Evolutionary conservation across 495 filamentous ascomycete genomes (phyloP).

Genomic region (Trypethelium eluteriae): DNA sequence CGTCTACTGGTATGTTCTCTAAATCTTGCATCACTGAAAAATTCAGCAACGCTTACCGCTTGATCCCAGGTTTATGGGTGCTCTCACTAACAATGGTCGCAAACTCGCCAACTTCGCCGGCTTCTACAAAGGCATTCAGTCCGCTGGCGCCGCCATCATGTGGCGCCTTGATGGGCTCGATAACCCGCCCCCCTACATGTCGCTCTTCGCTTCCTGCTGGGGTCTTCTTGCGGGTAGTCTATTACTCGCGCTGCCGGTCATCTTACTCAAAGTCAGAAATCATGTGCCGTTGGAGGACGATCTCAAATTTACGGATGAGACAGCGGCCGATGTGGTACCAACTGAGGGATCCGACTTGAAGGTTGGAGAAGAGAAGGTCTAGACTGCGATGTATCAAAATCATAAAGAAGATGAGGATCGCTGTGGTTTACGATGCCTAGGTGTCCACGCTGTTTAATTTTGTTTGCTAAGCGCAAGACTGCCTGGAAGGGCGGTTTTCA

Average conservation of each 20-base stretch:
- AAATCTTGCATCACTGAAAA: conserved; percentile 5
- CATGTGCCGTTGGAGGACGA: conserved; percentile 65
- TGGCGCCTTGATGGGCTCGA: conserved; percentile 62
- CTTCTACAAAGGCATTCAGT: conserved; percentile 97
- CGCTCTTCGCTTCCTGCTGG: conserved; percentile 52
- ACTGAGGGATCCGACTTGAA: not conserved
- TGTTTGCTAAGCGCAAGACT: not conserved
- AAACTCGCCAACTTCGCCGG: conserved; percentile 89
- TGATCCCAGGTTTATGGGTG: conserved; percentile 71
- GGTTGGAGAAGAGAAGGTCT: conserved; percentile 5
- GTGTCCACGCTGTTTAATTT: not conserved
- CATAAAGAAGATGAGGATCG: too few species aligned
- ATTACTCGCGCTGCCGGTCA: conserved; percentile 67
- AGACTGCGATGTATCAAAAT: too few species aligned
- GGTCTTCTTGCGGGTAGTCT: conserved; percentile 64
- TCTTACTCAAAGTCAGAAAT: conserved; percentile 72
- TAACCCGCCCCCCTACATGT: conserved; percentile 49
- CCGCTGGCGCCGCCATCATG: conserved; percentile 80
- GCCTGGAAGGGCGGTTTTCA: too few species aligned
- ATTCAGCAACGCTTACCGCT: not conserved
- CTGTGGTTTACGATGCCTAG: too few species aligned
- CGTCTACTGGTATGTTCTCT: conserved; percentile 68
- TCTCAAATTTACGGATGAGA: conserved; percentile 77
- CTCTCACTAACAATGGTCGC: conserved; percentile 81
- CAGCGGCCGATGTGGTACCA: conserved; percentile 51